Conservation (phyloP, 2,329 filamentous ascomycete genomes). For the Arachnopeziza araneosa region DNA sequence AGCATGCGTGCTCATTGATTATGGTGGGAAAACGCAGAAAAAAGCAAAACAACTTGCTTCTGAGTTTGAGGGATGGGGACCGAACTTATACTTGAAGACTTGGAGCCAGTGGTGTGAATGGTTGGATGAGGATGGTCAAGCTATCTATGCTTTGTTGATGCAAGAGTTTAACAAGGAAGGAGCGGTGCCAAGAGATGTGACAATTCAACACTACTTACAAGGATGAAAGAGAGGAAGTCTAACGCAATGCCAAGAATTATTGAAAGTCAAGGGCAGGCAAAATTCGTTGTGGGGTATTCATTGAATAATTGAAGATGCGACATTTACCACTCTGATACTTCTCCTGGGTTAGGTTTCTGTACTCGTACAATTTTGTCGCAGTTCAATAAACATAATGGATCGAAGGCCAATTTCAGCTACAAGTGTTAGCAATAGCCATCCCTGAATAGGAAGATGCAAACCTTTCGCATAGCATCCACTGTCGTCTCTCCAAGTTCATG, state of each 20-base stretch:
- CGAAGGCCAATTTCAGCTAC: slow-evolving; percentile 73
- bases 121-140: slow-evolving; percentile 3
- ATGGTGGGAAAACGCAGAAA: neutral
- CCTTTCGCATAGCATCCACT: slow-evolving; percentile 78
- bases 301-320: neutral
- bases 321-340: slow-evolving; percentile 41
- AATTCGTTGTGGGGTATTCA: no score
- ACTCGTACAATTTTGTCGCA: slow-evolving; percentile 64
- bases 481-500: slow-evolving; percentile 71
- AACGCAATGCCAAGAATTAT: neutral
- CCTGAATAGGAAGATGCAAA: slow-evolving; percentile 32
- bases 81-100: slow-evolving; percentile 5
- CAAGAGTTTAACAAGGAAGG: slow-evolving; percentile 39
- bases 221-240: neutral
- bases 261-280: no score
- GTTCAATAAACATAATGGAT: slow-evolving; percentile 63
- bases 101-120: slow-evolving; percentile 6
- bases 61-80: slow-evolving; percentile 5
- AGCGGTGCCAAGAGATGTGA: slow-evolving; percentile 49
- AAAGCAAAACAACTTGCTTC: neutral
- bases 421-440: slow-evolving; percentile 2
- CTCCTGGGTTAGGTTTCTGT: slow-evolving; percentile 45
- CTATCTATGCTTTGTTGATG: slow-evolving; percentile 4
- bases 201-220: slow-evolving; percentile 2
- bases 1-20: slow-evolving; percentile 1